phyloP scores from a whole-genome alignment of 805 yeast species.

The Candida caryicola region DNA sequence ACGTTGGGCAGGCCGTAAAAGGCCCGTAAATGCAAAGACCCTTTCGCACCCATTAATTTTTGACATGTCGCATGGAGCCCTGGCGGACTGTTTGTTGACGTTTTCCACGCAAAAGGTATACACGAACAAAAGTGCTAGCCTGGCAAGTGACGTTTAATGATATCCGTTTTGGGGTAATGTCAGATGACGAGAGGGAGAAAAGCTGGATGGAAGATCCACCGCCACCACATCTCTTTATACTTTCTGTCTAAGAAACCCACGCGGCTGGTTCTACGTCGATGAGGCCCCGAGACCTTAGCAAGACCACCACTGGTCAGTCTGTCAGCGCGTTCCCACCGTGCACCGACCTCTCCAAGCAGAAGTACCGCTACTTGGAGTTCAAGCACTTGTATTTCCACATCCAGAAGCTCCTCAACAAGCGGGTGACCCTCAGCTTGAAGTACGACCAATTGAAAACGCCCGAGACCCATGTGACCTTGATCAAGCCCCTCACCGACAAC shows the following conservation, averaged over 20 bases:
- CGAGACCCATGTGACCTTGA: constrained; percentile 44
- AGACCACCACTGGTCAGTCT: constrained; percentile 1
- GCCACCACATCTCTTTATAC: neutral
- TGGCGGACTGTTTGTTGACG: no score
- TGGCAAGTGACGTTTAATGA: no score
- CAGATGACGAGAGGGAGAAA: neutral
- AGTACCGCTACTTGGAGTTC: constrained; percentile 31
- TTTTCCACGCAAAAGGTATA: no score
- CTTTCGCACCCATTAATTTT: no score
- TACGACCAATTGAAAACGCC: constrained; percentile 53
- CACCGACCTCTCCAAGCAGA: constrained; percentile 11
- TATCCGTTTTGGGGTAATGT: constrained; percentile 1
- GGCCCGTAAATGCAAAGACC: no score
- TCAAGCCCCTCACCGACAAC: constrained; percentile 45
- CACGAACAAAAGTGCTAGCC: no score
- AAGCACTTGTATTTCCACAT: constrained; percentile 37
- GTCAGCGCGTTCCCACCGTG: neutral
- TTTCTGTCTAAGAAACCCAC: no score
- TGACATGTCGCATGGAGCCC: no score
- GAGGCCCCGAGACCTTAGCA: constrained; percentile 8
- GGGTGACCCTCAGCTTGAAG: constrained; percentile 44
- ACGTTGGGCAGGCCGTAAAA: no score
- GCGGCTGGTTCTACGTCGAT: no score
- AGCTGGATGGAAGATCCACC: constrained; percentile 6
- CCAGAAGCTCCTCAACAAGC: constrained; percentile 41